phyloP scores from a whole-genome alignment of 2,329 filamentous ascomycete genomes.

The Diaporthe aspalathi region DNA sequence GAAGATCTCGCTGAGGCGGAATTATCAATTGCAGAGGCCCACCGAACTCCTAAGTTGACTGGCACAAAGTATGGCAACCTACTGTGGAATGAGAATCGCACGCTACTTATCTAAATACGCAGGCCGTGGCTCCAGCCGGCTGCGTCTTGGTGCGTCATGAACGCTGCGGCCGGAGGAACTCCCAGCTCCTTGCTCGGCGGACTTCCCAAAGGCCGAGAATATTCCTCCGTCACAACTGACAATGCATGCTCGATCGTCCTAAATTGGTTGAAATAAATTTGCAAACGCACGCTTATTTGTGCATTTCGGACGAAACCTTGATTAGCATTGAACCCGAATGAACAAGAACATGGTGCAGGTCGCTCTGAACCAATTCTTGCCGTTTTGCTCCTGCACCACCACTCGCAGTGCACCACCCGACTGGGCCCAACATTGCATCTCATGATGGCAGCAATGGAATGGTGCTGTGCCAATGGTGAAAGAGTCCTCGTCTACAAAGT shows the following conservation, averaged over 20 bases:
- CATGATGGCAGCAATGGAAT: neutral
- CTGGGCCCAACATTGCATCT: neutral
- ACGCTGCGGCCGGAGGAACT: neutral
- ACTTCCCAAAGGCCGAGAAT: neutral
- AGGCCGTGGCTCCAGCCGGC: neutral
- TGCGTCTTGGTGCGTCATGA: slow-evolving; percentile 7
- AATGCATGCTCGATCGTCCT: neutral
- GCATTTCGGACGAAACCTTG: neutral
- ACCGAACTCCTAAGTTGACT: neutral
- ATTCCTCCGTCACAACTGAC: neutral
- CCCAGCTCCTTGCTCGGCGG: neutral
- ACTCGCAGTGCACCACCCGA: neutral
- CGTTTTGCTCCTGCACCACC: neutral
- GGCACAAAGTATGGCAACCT: neutral
- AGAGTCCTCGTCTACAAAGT: neutral
- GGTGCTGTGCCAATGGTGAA: neutral
- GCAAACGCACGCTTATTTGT: neutral
- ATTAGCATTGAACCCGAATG: neutral
- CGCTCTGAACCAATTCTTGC: neutral
- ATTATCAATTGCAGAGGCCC: neutral
- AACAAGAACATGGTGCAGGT: neutral
- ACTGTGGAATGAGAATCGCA: neutral
- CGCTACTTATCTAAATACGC: neutral
- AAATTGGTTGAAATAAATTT: neutral
- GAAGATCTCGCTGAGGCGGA: neutral